Evolutionary conservation across 1,284 basidiomycete genomes (phyloP).

Genomic region (Hymenochaete sp.): DNA sequence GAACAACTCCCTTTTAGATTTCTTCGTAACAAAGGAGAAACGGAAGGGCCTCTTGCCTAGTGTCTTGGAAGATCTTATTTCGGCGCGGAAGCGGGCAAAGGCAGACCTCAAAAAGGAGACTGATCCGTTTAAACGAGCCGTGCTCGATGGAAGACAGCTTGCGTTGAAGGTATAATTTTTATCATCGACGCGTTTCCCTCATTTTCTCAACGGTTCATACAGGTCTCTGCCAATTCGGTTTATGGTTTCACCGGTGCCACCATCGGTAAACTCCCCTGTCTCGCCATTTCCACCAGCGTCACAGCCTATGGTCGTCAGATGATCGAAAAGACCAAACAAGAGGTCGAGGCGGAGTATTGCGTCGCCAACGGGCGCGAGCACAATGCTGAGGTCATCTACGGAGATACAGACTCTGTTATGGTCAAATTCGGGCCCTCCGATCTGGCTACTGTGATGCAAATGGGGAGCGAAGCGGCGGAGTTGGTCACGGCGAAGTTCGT

Average conservation of each 20-base stretch:
- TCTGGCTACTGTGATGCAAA: slow-evolving; percentile 75
- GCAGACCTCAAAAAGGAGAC: slow-evolving; percentile 91
- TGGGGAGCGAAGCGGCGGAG: slow-evolving; percentile 90
- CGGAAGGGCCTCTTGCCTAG: slow-evolving; percentile 85
- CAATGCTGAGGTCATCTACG: slow-evolving; percentile 90
- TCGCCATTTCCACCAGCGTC: slow-evolving; percentile 87
- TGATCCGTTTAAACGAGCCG: slow-evolving; percentile 91
- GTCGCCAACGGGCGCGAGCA: slow-evolving; percentile 78
- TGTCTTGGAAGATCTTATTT: slow-evolving; percentile 87
- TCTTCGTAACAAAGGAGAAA: slow-evolving; percentile 65
- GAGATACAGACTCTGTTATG: slow-evolving; percentile 98
- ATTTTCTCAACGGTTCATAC: slow-evolving; percentile 1
- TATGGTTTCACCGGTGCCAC: slow-evolving; percentile 97
- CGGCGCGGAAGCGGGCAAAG: slow-evolving; percentile 87
- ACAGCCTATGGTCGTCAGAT: slow-evolving; percentile 94
- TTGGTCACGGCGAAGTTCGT: slow-evolving; percentile 89
- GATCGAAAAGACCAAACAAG: slow-evolving; percentile 93
- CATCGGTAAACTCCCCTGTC: slow-evolving; percentile 87
- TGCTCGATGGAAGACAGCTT: slow-evolving; percentile 88
- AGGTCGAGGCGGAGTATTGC: slow-evolving; percentile 84
- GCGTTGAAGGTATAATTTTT: slow-evolving; percentile 68
- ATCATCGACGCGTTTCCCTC: not conserved
- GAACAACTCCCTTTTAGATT: slow-evolving; percentile 43
- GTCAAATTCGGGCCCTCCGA: slow-evolving; percentile 88
- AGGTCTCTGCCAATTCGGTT: slow-evolving; percentile 96